phyloP scores from a whole-genome alignment of 2,329 filamentous ascomycete genomes.

The Fusarium udum region DNA sequence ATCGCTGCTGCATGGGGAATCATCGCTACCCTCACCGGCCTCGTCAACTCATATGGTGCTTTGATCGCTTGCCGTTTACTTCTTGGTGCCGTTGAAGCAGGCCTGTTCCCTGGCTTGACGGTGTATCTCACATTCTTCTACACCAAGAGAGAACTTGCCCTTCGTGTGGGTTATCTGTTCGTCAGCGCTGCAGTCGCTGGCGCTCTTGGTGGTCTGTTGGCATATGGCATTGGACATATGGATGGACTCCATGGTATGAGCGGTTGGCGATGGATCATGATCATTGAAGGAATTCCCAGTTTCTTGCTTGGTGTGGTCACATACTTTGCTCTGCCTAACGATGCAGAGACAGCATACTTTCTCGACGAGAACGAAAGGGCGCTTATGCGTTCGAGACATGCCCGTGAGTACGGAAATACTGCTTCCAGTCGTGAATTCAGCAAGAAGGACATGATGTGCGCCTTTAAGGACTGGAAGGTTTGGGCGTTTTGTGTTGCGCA shows the following conservation, averaged over 20 bases:
- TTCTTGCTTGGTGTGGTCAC: conserved; percentile 49
- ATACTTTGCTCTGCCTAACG: conserved; percentile 50
- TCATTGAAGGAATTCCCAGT: conserved; percentile 60
- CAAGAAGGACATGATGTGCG: conserved; percentile 71
- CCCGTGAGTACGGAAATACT: conserved; percentile 59
- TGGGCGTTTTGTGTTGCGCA: conserved; percentile 75
- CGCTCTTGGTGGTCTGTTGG: conserved; percentile 76
- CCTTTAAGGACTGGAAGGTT: conserved; percentile 79
- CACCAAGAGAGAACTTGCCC: conserved; percentile 75
- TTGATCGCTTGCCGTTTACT: conserved; percentile 75
- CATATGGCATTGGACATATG: conserved; percentile 78
- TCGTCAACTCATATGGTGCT: conserved; percentile 71
- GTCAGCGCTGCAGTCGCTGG: conserved; percentile 76
- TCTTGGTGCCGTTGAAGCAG: conserved; percentile 74
- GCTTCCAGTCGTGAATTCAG: conserved; percentile 57
- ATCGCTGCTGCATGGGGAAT: conserved; percentile 73
- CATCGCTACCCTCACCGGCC: conserved; percentile 74
- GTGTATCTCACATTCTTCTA: conserved; percentile 81
- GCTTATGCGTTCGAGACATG: conserved; percentile 62
- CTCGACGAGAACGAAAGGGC: conserved; percentile 68
- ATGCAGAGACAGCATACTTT: conserved; percentile 65
- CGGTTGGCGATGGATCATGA: conserved; percentile 79
- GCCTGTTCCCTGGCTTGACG: conserved; percentile 74
- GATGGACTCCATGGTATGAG: conserved; percentile 70
- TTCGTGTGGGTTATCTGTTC: conserved; percentile 79